A percentile compares a stretch with the other conserved stretches of the same genome.
phyloP scores from a whole-genome alignment of 2,329 filamentous ascomycete species.

The Magnaporthiopsis incrustans region DNA sequence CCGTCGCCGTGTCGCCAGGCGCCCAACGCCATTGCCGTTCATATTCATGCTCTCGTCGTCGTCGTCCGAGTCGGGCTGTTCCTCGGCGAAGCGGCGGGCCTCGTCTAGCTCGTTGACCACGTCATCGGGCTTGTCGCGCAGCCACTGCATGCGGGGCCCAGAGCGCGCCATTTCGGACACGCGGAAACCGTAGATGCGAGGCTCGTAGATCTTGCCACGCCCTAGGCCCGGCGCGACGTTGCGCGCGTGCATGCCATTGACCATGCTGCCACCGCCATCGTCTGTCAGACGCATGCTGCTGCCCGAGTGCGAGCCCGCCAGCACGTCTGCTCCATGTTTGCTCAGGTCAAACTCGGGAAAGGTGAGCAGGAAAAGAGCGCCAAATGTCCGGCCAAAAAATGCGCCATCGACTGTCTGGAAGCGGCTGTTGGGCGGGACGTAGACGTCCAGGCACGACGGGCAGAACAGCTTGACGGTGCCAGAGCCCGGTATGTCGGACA shows the following conservation, averaged over 20 bases:
- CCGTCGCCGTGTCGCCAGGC: slow-evolving; percentile 26
- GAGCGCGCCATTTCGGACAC: slow-evolving; percentile 85
- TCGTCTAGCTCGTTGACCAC: slow-evolving; percentile 75
- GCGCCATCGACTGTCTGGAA: slow-evolving; percentile 97
- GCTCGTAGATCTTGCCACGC: slow-evolving; percentile 77
- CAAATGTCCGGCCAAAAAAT: slow-evolving; percentile 97
- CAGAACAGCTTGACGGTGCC: slow-evolving; percentile 99
- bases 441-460: slow-evolving; percentile 92
- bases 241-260: slow-evolving; percentile 80
- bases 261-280: slow-evolving; percentile 38
- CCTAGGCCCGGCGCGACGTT: slow-evolving; percentile 89
- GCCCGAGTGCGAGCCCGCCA: slow-evolving; percentile 31
- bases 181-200: slow-evolving; percentile 92
- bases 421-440: slow-evolving; percentile 91
- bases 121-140: slow-evolving; percentile 74
- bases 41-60: slow-evolving; percentile 43
- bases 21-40: slow-evolving; percentile 20
- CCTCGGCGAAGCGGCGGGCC: slow-evolving; percentile 44
- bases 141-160: slow-evolving; percentile 94
- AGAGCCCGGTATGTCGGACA: slow-evolving; percentile 89
- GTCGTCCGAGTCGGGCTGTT: slow-evolving; percentile 47
- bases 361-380: slow-evolving; percentile 94
- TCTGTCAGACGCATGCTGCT: slow-evolving; percentile 23
- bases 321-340: slow-evolving; percentile 56
- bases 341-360: slow-evolving; percentile 93